Base-by-base conservation (phyloP, 352 stramenopile species). In the Phytophthora hibernalis region DNA sequence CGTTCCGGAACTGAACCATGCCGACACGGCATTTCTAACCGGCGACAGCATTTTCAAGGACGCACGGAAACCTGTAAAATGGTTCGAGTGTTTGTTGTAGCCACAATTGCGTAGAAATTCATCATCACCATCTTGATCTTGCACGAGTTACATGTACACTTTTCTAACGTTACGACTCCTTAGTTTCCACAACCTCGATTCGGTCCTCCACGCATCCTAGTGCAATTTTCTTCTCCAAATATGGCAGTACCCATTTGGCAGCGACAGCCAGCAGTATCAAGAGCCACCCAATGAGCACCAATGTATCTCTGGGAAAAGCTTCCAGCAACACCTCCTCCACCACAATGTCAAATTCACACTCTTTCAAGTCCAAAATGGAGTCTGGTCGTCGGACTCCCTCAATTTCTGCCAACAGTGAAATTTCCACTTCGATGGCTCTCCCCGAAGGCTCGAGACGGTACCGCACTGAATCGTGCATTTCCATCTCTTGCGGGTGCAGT, bases 291-390 rank as follows among this genome's bases (percentile, higher is more conserved):
- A 90, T 77, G 2, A 93, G 67, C 35, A 80, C 60, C 10, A 93
- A 52, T 24, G 85, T 87, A 31, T 82, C 48, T 53, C 58, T 74
- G 2, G 85, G 85, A 28, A 90, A 85, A 24, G 74, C 78, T 11
- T 68, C 64, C 12, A 90, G 38, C 24, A 91, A 64, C 59, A 93
- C 72, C 55, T 93, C 77, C 47, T 93, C 85, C 18, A 93, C 81
- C 12, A 90, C 76, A 59, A 93, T 87, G 60, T 91, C 83, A 48
- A 90, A 91, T 26, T 87, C 76, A 57, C 82, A 93, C 47, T 80
- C 61, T 12, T 78, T 65, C 47, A 72, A 70, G 11, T 57, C 15
- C 21, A 63, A 22, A 43, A 47, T 54, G 21, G 73, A 65, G n/a
- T 78, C 74, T 10, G 79, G 57, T 35, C 69, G 72, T 51, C 57